These are phyloP conservation scores for Coccomyxa sp. DNA, from an alignment of 139 green algal genomes.

Conservation along the genomic window DNA sequence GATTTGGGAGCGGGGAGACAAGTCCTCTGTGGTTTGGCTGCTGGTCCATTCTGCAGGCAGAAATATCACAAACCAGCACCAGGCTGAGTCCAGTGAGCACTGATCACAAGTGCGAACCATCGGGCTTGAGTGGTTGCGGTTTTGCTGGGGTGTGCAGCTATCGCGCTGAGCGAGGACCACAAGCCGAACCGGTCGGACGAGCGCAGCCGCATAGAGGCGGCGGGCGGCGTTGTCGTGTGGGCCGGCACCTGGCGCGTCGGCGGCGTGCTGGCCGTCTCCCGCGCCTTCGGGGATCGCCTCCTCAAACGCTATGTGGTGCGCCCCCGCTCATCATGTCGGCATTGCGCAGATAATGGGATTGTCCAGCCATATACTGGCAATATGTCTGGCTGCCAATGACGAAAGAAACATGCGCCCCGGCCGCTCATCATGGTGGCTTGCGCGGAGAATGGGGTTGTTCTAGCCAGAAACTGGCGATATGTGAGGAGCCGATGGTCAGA, in stretches of 20 bases:
- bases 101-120: too few relatives aligned
- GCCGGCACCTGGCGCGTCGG: conserved; percentile 93
- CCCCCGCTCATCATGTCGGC: neutral
- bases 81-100: too few relatives aligned
- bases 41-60: too few relatives aligned
- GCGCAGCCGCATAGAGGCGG: conserved; percentile 82
- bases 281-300: conserved; percentile 90
- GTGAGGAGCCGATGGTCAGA: too few relatives aligned
- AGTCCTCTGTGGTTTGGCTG: too few relatives aligned
- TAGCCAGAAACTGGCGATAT: too few relatives aligned
- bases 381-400: neutral
- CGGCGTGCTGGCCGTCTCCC: conserved; percentile 90
- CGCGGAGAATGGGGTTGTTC: too few relatives aligned
- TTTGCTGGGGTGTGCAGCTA: conserved; percentile 11
- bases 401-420: conserved; percentile 17
- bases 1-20: too few relatives aligned
- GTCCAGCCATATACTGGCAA: too few relatives aligned
- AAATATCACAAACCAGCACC: too few relatives aligned
- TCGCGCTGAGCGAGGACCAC: conserved; percentile 82
- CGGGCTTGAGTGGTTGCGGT: too few relatives aligned
- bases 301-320: conserved; percentile 84
- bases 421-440: neutral
- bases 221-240: conserved; percentile 87
- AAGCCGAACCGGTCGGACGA: conserved; percentile 93
- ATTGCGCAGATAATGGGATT: neutral